Conservation (phyloP, 2,329 filamentous ascomycete genomes). For the Fusarium sp. region DNA sequence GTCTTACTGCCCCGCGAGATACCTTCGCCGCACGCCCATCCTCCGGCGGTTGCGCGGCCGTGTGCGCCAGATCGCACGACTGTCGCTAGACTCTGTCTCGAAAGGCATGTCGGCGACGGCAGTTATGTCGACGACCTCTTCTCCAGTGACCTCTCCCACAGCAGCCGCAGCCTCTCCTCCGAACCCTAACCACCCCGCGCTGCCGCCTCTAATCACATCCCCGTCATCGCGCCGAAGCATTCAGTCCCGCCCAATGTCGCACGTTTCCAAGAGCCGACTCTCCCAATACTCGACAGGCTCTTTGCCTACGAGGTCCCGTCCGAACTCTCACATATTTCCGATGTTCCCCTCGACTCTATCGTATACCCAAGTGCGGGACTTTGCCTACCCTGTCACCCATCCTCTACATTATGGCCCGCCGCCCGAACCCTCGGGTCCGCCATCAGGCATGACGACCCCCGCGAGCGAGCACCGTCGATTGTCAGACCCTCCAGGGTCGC, state of each 20-base stretch:
- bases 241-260: constrained; percentile 75
- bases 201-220: constrained; percentile 69
- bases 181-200: constrained; percentile 65
- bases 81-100: constrained; percentile 40
- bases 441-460: constrained; percentile 86
- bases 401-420: constrained; percentile 95
- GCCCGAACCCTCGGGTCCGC: constrained; percentile 74
- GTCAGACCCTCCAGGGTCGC: constrained; percentile 83
- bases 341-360: constrained; percentile 85
- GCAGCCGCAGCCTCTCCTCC: constrained; percentile 57
- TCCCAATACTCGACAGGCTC: constrained; percentile 86
- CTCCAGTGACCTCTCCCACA: constrained; percentile 65
- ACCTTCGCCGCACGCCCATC: constrained; percentile 34
- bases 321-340: constrained; percentile 83
- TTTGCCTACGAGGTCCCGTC: constrained; percentile 76
- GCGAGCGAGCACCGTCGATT: constrained; percentile 81
- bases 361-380: constrained; percentile 94
- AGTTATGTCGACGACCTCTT: constrained; percentile 68
- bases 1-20: constrained; percentile 37
- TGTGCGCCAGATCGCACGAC: constrained; percentile 48
- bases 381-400: constrained; percentile 86
- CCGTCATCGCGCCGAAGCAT: constrained; percentile 68
- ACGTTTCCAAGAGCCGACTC: constrained; percentile 82
- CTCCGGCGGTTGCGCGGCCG: constrained; percentile 46
- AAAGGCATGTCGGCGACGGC: constrained; percentile 57